Conservation (phyloP, 2,329 filamentous ascomycete genomes). For the Botryotinia narcissicola region DNA sequence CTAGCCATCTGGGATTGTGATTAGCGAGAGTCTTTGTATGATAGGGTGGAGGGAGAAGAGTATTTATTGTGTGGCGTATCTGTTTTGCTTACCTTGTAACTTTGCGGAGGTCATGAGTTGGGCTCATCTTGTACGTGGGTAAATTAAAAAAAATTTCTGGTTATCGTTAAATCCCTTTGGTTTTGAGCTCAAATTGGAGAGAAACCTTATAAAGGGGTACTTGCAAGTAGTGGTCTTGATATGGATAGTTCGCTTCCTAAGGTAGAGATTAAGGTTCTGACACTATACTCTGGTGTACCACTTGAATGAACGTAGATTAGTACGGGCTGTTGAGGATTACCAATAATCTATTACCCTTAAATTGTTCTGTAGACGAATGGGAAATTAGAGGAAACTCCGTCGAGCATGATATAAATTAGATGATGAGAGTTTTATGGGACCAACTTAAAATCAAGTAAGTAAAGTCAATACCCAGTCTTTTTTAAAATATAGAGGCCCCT, state of each 20-base stretch:
- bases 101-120: not conserved
- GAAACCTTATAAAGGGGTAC: not conserved
- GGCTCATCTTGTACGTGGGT: not conserved
- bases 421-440: not conserved
- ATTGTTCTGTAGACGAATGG: not conserved
- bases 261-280: not conserved
- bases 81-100: not conserved
- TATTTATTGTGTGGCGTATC: no score
- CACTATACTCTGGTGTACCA: not conserved
- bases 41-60: not conserved
- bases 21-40: not conserved
- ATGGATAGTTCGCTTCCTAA: not conserved
- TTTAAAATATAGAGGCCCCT: no score
- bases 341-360: not conserved
- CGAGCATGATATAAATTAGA: rapidly evolving
- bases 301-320: not conserved
- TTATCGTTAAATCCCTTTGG: not conserved
- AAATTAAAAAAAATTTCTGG: not conserved
- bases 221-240: not conserved
- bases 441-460: not conserved
- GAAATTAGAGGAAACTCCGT: not conserved
- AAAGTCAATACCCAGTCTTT: no score
- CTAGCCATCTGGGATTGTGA: not conserved
- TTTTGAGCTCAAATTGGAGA: not conserved
- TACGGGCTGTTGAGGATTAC: not conserved